Evolutionary conservation across 208 protist species (phyloP), one percentile per base, ranked within the genome.

Genomic region (Spongospora subterranea): DNA sequence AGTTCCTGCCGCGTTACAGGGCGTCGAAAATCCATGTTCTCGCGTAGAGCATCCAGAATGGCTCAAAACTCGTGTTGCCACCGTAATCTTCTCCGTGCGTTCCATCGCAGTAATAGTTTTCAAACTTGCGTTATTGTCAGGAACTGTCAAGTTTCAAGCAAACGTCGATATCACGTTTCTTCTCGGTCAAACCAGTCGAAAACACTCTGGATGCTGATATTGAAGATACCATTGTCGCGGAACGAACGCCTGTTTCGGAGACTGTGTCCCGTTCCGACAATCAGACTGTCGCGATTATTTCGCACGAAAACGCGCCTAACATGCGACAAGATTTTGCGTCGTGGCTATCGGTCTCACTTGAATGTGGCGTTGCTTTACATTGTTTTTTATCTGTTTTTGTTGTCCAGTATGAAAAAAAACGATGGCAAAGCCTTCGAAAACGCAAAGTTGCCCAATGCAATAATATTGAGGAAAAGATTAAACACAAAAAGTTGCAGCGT

Each of bases 1-100:
- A 1, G 99, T 99, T 92, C 99, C 99, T 0, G 98, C 99, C 0
- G 98, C 97, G 20, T 93, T 99, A 53, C 98, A 99, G 82, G 0
- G 91, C 53, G 45, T 99, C 39, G 76, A 92, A 0, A 99, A 99
- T 94, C 98, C 98, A 11, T 97, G 99, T 0, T 98, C 98, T 32
- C 95, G 98, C 0, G 97, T 99, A 45, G 88, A 43, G 24, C 97
- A 99, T 92, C 99, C 99, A 0, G 97, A 98, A 41, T 99, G 99
- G 98, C 95, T 99, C 76, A 6, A 20, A 20, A 89, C 20, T n/a
- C 53, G 39, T 32, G 29, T 88, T 45, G 39, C 43, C 39, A 91
- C 6, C 54, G 43, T 88, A 96, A 45, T 88, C 76, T 32, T 88
- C 43, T 39, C 38, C 43, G 32, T 39, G 24, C n/a, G n/a, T n/a